A percentile compares a stretch with the other conserved stretches of the same genome.
Conservation (phyloP, 2,329 filamentous ascomycete genomes). For the Penicillium decumbens region DNA sequence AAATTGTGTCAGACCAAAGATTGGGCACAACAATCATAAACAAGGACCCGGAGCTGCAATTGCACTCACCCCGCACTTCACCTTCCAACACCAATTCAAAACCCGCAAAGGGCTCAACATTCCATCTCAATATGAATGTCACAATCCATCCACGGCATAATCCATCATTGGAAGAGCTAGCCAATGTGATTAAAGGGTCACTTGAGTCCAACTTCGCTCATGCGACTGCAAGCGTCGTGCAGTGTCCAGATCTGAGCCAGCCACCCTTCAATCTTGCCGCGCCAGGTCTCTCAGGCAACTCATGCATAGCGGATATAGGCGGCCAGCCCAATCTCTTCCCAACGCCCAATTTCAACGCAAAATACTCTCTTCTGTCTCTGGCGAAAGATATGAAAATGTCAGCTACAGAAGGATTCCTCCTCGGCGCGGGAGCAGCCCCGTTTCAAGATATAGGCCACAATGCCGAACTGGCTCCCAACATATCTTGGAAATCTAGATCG, state of each 20-base stretch:
- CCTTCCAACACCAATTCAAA: neutral
- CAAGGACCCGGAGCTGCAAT: neutral
- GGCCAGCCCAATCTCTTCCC: constrained; percentile 44
- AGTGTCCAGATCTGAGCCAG: constrained; percentile 17
- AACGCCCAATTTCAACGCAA: constrained; percentile 31
- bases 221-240: constrained; percentile 11
- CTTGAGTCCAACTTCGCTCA: constrained; percentile 13
- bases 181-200: constrained; percentile 10
- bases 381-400: constrained; percentile 38
- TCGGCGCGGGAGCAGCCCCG: constrained; percentile 45
- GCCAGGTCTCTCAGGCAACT: constrained; percentile 39
- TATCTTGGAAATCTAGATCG: constrained; percentile 25
- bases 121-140: constrained; percentile 6
- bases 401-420: constrained; percentile 28
- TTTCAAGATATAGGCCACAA: constrained; percentile 44
- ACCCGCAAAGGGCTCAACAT: neutral
- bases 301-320: constrained; percentile 44
- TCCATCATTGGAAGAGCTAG: constrained; percentile 14
- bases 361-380: constrained; percentile 27
- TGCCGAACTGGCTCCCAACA: constrained; percentile 41
- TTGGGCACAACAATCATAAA: neutral
- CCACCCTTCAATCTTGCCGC: constrained; percentile 21
- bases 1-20: too few species aligned
- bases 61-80: neutral
- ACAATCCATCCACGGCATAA: constrained; percentile 11